phyloP scores from a whole-genome alignment of 176 grass and related monocot species.

The Oryza glumipatula region DNA sequence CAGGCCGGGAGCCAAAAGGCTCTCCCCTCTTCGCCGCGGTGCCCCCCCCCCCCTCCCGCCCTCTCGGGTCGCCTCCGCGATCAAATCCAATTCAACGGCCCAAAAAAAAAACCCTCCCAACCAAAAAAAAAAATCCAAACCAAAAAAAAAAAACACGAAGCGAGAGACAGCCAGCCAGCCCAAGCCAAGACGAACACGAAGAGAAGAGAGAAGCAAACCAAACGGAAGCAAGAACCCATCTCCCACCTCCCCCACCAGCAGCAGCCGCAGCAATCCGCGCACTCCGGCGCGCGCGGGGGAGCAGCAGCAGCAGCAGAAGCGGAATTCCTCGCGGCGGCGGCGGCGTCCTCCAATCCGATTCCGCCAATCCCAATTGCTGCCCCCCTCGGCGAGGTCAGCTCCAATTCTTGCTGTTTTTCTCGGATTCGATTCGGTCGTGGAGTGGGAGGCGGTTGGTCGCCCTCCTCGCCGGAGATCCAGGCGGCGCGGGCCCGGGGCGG shows the following conservation, averaged over 20 bases:
- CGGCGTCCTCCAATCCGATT: background rate
- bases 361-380: slow-evolving; percentile 41
- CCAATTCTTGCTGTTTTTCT: slow-evolving; percentile 40
- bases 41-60: background rate
- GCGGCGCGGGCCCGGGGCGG: slow-evolving; percentile 31
- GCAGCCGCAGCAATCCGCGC: slow-evolving; percentile 1
- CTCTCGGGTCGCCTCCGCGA: slow-evolving; percentile 34
- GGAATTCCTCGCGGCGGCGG: slow-evolving; percentile 40
- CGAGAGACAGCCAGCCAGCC: background rate
- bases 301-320: background rate
- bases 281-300: background rate
- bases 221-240: slow-evolving; percentile 40
- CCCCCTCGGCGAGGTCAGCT: slow-evolving; percentile 53
- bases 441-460: background rate
- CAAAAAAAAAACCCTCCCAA: slow-evolving; percentile 15
- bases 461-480: slow-evolving; percentile 46
- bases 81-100: slow-evolving; percentile 77
- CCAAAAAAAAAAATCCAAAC: background rate
- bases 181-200: slow-evolving; percentile 61
- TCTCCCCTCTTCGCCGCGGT: background rate
- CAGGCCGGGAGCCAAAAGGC: background rate
- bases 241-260: slow-evolving; percentile 29
- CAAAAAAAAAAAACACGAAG: background rate
- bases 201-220: background rate
- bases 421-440: slow-evolving; percentile 40